Conservation (phyloP, 139 green algal genomes). For the Closterium sp. region DNA sequence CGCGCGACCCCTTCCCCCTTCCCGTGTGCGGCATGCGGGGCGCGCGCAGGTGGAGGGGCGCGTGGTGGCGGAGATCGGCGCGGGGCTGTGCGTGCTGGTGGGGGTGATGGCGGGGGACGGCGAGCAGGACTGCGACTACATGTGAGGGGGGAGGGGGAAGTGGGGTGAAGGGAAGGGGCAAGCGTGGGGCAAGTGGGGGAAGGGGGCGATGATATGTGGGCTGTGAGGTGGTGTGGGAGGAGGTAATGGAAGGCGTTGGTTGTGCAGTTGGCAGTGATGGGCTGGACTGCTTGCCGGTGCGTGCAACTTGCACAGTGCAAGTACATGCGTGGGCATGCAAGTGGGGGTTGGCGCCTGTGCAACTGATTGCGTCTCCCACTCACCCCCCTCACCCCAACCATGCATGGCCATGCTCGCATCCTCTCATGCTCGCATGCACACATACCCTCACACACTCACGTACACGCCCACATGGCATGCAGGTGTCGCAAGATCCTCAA, state of each 20-base stretch:
- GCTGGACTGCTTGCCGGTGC: too few relatives aligned
- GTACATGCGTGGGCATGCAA: too few relatives aligned
- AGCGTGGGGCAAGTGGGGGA: too few relatives aligned
- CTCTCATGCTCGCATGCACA: too few relatives aligned
- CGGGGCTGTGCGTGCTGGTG: constrained; percentile 40
- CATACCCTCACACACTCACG: neutral
- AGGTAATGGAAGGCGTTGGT: too few relatives aligned
- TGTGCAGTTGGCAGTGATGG: too few relatives aligned
- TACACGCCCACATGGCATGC: neutral
- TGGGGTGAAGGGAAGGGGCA: too few relatives aligned
- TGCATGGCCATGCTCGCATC: too few relatives aligned
- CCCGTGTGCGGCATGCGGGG: neutral
- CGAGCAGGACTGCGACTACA: constrained; percentile 31
- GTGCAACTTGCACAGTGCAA: too few relatives aligned
- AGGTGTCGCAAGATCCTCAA: constrained; percentile 58
- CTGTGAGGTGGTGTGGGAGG: too few relatives aligned
- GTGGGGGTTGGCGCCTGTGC: neutral
- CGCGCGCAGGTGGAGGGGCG: constrained; percentile 29
- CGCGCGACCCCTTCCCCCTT: neutral
- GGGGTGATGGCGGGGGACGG: constrained; percentile 29
- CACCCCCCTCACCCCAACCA: too few relatives aligned
- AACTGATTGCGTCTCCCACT: neutral
- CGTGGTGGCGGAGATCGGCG: constrained; percentile 45
- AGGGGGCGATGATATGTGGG: too few relatives aligned
- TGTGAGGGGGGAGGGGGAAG: neutral